Base-by-base conservation (phyloP, 2,329 filamentous ascomycete genomes). In the Paracoccidioides brasiliensis region DNA sequence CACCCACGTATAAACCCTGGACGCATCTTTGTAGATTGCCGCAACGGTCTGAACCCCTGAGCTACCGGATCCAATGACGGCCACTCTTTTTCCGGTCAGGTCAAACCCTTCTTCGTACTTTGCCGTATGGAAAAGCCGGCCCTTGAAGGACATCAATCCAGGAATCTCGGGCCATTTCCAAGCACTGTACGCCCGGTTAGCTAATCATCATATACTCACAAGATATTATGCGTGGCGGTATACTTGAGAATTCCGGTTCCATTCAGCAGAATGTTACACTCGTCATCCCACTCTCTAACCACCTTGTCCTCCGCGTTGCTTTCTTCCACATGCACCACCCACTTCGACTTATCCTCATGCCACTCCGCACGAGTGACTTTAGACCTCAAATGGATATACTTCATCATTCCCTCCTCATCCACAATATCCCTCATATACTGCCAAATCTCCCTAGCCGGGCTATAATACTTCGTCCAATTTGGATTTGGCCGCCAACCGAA, bases 381-480 rank as follows among this genome's bases (percentile, higher is more conserved):
- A 32, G 80, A 79, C 8, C 74, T 69, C 8, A 83, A 72, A 55
- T 77, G 76, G 1, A 81, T 70, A 55, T 80, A 77, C 42, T 78
- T 72, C 65, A 86, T 83, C 4, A 87, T 79, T 54, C 82, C 75
- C 64, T 87, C 78, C 60, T 87, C 85, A 7, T 72, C 72, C 0
- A 84, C 83, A 5, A 86, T 67, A 0, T 67, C 67, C 61, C 84
- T 76, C 81, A 83, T 83, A 64, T 89, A 89, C 14, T 80, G 76
- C 10, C 76, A 72, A 57, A 89, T 88, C 66, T 89, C 85, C 4
- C 71, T 66, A 0, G 84, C 84, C 40, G 80, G 79, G 0, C 85
- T 79, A 62, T 86, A 88, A 57, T 82, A 76, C 61, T 86, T 81
- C 0, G 76, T 77, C 85, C 85, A 89, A 60, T 85, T 75, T 0